phyloP scores from a whole-genome alignment of 768 basidiomycete species.

The Tricholoma furcatifolium region DNA sequence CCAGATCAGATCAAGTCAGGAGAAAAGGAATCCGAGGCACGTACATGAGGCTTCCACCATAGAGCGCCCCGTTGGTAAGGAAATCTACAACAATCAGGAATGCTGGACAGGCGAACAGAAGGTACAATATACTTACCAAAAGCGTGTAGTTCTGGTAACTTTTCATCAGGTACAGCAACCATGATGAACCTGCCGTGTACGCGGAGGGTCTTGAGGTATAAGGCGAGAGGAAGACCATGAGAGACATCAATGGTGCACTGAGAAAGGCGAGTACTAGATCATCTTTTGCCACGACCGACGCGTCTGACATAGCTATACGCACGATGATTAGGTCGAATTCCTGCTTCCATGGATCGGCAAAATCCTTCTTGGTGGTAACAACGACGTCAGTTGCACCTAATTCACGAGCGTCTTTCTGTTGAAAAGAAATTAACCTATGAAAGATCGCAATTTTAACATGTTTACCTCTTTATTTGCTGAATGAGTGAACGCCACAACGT shows the following conservation, averaged over 20 bases:
- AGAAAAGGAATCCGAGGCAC: too few relatives aligned
- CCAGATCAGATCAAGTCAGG: background rate
- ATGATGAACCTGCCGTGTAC: slow-evolving; percentile 56
- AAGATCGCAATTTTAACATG: background rate
- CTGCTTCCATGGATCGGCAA: slow-evolving; percentile 31
- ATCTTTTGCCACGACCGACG: too few relatives aligned
- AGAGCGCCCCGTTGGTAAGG: background rate
- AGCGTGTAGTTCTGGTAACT: slow-evolving; percentile 37
- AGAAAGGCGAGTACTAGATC: background rate
- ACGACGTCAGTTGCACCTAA: slow-evolving; percentile 58
- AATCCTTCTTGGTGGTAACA: slow-evolving; percentile 42
- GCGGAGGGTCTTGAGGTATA: slow-evolving; percentile 41
- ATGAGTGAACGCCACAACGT: slow-evolving; percentile 58
- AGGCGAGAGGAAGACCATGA: slow-evolving; percentile 27
- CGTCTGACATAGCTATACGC: background rate
- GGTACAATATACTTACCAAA: slow-evolving; percentile 11
- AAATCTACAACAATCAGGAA: background rate
- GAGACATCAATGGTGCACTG: slow-evolving; percentile 30
- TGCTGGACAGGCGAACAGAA: background rate
- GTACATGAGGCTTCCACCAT: background rate
- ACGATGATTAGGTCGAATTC: slow-evolving; percentile 54
- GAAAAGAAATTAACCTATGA: background rate
- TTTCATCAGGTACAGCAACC: slow-evolving; percentile 55
- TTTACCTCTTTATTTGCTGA: slow-evolving; percentile 41
- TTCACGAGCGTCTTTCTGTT: slow-evolving; percentile 49